Conservation (phyloP, 2,329 filamentous ascomycete species). For the Chaetomium olivaceum region DNA sequence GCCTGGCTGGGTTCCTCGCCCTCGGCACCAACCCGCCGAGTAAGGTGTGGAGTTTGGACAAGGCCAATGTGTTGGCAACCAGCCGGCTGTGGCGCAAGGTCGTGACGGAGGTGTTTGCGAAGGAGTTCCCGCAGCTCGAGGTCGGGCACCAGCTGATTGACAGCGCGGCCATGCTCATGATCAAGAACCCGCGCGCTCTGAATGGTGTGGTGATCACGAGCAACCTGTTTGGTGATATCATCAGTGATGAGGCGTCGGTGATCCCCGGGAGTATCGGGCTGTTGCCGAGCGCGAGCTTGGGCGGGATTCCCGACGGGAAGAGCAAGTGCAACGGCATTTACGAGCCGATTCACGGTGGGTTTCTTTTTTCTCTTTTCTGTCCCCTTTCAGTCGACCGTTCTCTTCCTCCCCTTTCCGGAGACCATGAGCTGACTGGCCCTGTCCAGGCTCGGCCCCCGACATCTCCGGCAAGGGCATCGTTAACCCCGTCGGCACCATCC, state of each 20-base stretch:
- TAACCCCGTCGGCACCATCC: slow-evolving; percentile 87
- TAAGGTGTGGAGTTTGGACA: slow-evolving; percentile 85
- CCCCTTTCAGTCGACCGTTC: not conserved
- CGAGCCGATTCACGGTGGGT: slow-evolving; percentile 89
- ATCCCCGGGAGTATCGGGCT: slow-evolving; percentile 90
- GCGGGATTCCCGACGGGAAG: slow-evolving; percentile 82
- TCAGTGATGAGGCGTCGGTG: slow-evolving; percentile 90
- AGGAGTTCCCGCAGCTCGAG: slow-evolving; percentile 85
- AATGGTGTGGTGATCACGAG: slow-evolving; percentile 91
- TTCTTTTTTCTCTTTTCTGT: not conserved
- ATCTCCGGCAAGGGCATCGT: slow-evolving; percentile 91
- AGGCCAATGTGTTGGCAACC: slow-evolving; percentile 94
- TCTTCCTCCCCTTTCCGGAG: no score
- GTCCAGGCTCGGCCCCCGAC: slow-evolving; percentile 78
- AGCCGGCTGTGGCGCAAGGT: slow-evolving; percentile 86
- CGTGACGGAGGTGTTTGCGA: slow-evolving; percentile 78
- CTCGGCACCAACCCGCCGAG: slow-evolving; percentile 72
- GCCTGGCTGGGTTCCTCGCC: slow-evolving; percentile 79
- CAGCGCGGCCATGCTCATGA: slow-evolving; percentile 94
- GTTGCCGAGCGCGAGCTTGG: slow-evolving; percentile 83
- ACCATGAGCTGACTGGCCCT: not conserved
- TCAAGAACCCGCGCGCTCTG: slow-evolving; percentile 85
- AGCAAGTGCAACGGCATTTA: slow-evolving; percentile 89
- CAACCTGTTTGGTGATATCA: slow-evolving; percentile 95
- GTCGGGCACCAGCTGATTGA: slow-evolving; percentile 91